A percentile compares a stretch with the other conserved stretches of the same genome.
These are phyloP conservation scores for Pelargonium hybrid DNA, from an alignment of 441 rosid species.

Conservation along the genomic window DNA sequence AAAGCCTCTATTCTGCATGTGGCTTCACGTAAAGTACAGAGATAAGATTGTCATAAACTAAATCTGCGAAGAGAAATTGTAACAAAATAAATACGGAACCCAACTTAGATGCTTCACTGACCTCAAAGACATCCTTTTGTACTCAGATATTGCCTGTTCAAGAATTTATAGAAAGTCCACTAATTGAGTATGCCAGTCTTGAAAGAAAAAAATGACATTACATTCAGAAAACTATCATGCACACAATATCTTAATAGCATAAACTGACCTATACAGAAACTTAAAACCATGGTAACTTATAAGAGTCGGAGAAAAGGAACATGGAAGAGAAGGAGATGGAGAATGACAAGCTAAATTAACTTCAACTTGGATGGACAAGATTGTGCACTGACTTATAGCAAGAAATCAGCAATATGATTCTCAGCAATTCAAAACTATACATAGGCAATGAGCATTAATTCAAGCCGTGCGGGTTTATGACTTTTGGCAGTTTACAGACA, in stretches of 20 bases:
- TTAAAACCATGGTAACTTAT: background rate
- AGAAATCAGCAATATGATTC: too few species aligned
- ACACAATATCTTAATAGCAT: background rate
- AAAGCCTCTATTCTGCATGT: slow-evolving; percentile 24
- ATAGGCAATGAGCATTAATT: too few species aligned
- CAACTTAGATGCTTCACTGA: slow-evolving; percentile 23
- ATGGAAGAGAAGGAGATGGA: background rate
- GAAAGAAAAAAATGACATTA: background rate
- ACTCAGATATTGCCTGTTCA: slow-evolving; percentile 31
- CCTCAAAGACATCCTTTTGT: slow-evolving; percentile 34
- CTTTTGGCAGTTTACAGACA: too few species aligned
- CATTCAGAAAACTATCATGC: background rate
- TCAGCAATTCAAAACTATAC: too few species aligned
- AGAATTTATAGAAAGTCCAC: slow-evolving; percentile 8
- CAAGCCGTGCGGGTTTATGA: too few species aligned
- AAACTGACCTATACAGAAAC: background rate
- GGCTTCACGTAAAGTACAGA: slow-evolving; percentile 27
- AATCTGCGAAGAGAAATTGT: background rate
- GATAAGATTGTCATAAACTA: background rate
- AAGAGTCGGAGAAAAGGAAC: background rate
- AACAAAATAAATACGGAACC: background rate
- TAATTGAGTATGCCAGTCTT: slow-evolving; percentile 1
- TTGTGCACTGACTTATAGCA: too few species aligned
- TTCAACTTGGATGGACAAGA: background rate
- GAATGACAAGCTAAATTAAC: background rate